Conservation (phyloP, 2,329 filamentous ascomycete genomes). For the Aspergillus arachidicola region DNA sequence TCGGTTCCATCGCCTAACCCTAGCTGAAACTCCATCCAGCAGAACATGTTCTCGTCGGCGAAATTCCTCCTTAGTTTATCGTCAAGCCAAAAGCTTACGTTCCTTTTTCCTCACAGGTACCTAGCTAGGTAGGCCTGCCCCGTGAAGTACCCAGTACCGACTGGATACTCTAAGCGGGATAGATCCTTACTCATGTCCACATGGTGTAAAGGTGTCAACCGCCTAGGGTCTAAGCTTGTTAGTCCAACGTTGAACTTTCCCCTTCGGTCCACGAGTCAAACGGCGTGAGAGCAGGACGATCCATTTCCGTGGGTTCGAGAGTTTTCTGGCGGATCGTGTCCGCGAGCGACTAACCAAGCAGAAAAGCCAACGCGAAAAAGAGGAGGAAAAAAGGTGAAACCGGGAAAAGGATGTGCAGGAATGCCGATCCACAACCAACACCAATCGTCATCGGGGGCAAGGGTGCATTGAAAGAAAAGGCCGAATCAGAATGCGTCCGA, state of each 20-base stretch:
- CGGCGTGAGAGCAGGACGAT: constrained; percentile 29
- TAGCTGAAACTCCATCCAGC: background rate
- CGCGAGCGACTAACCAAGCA: constrained; percentile 14
- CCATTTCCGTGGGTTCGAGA: constrained; percentile 31
- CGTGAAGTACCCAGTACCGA: background rate
- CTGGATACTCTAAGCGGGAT: background rate
- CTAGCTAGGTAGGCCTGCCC: background rate
- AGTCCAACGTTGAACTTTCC: constrained; percentile 4
- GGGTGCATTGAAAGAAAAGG: constrained; percentile 13
- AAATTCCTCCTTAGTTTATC: background rate
- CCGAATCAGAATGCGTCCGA: constrained; percentile 16
- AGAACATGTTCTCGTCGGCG: background rate
- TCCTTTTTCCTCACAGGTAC: background rate
- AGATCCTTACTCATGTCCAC: background rate
- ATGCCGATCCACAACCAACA: constrained; percentile 27
- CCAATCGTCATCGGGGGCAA: constrained; percentile 5
- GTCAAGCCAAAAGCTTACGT: background rate
- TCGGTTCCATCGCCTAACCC: background rate
- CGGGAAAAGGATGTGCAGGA: constrained; percentile 23
- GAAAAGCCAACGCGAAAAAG: constrained; percentile 5
- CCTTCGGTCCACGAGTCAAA: constrained; percentile 4
- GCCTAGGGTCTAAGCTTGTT: constrained; percentile 3
- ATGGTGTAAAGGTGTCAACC: constrained; percentile 2
- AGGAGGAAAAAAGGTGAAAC: constrained; percentile 24
- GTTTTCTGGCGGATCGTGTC: constrained; percentile 27